Evolutionary conservation across 768 basidiomycete genomes (phyloP).

Genomic region (Lactifluus echinatus): DNA sequence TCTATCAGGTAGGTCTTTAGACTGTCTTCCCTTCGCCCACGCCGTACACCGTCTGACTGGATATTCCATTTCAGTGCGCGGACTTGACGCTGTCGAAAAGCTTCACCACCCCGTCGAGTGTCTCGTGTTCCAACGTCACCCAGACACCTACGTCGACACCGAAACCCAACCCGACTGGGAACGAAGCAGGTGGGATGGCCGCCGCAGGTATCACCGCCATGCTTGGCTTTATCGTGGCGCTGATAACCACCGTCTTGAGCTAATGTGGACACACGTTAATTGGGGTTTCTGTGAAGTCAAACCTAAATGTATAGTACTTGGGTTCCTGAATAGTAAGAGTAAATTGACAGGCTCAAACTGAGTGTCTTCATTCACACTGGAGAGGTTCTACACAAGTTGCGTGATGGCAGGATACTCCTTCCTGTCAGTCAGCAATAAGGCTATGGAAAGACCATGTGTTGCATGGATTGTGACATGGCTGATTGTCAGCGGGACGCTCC

Average conservation of each 20-base stretch:
- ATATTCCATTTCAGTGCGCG: slow-evolving; percentile 46
- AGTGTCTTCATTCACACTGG: too few relatives aligned
- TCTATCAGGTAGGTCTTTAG: slow-evolving; percentile 51
- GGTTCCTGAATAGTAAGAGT: too few relatives aligned
- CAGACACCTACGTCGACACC: slow-evolving; percentile 1
- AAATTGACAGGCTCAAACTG: too few relatives aligned
- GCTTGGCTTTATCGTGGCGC: not conserved
- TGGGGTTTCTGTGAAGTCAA: too few relatives aligned
- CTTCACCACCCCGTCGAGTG: slow-evolving; percentile 39
- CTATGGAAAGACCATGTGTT: too few relatives aligned
- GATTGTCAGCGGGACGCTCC: too few relatives aligned
- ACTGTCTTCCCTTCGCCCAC: not conserved
- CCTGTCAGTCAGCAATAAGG: too few relatives aligned
- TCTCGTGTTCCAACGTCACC: slow-evolving; percentile 30
- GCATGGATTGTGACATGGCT: too few relatives aligned
- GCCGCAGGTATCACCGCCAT: not conserved
- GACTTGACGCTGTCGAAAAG: slow-evolving; percentile 64
- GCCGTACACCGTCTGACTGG: not conserved
- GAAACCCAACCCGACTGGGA: not conserved
- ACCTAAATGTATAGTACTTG: too few relatives aligned
- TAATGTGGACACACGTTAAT: not conserved
- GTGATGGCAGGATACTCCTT: too few relatives aligned
- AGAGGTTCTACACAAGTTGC: too few relatives aligned
- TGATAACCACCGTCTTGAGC: not conserved
- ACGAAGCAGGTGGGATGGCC: not conserved